A percentile compares a stretch with the other conserved stretches of the same genome.
phyloP scores from a whole-genome alignment of 129 eudicot species.

The Erigeron canadensis region DNA sequence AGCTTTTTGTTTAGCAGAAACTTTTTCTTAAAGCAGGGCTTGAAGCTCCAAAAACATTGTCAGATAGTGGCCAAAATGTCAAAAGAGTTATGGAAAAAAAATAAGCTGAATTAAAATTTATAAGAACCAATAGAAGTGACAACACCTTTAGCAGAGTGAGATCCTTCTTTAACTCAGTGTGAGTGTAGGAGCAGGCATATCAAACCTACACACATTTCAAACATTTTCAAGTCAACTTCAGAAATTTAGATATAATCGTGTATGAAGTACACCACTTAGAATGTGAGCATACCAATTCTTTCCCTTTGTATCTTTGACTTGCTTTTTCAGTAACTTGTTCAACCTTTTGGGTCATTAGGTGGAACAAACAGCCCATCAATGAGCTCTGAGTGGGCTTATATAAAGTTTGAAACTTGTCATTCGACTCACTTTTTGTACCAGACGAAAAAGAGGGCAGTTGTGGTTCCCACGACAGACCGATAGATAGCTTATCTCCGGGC shows the following conservation, averaged over 20 bases:
- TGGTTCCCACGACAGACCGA: conserved; percentile 87
- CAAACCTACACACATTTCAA: conserved; percentile 64
- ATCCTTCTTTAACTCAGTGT: conserved; percentile 86
- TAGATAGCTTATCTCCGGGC: conserved; percentile 50
- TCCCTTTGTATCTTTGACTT: conserved; percentile 88
- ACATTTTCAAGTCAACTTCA: conserved; percentile 16
- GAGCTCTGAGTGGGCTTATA: conserved; percentile 73
- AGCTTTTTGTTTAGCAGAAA: neutral
- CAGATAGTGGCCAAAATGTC: neutral
- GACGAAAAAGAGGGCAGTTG: conserved; percentile 39
- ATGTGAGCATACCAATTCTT: conserved; percentile 60
- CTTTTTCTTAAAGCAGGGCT: too few species aligned
- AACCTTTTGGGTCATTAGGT: conserved; percentile 78
- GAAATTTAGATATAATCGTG: neutral
- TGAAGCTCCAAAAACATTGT: too few species aligned
- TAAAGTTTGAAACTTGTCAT: conserved; percentile 19
- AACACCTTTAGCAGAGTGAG: conserved; percentile 80
- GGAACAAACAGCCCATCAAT: conserved; percentile 89
- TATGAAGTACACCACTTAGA: conserved; percentile 9
- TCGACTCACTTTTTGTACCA: conserved; percentile 14
- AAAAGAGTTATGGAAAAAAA: neutral
- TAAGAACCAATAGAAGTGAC: neutral
- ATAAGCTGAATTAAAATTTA: neutral
- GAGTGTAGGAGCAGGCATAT: conserved; percentile 87
- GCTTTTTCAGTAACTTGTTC: conserved; percentile 68